A percentile compares a stretch with the other conserved stretches of the same genome.
Conservation (phyloP, 1,139 yeast species). For the Yamadazyma pseudoaaseri region DNA sequence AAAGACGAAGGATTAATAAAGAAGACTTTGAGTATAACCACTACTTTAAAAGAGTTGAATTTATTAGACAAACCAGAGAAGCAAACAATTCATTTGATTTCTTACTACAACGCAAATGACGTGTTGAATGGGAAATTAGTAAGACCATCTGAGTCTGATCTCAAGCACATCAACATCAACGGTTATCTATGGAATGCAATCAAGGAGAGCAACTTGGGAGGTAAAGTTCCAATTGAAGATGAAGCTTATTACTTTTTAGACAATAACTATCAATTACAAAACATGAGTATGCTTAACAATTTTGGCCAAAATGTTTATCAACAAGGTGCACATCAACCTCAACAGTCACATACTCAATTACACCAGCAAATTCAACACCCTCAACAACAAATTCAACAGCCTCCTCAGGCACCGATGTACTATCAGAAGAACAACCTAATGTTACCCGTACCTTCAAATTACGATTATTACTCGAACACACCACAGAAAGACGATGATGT, state of each 20-base stretch:
- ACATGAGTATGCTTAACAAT: slow-evolving; percentile 27
- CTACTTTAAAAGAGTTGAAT: slow-evolving; percentile 35
- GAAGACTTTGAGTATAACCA: slow-evolving; percentile 69
- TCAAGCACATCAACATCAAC: slow-evolving; percentile 54
- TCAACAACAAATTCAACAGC: slow-evolving; percentile 3
- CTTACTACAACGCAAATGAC: slow-evolving; percentile 76
- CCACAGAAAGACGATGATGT: slow-evolving; percentile 17
- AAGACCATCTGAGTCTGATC: slow-evolving; percentile 58
- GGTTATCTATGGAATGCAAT: slow-evolving; percentile 60
- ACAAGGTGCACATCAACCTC: slow-evolving; percentile 5
- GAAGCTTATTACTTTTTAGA: slow-evolving; percentile 54
- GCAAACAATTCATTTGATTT: slow-evolving; percentile 69
- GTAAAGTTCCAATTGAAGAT: slow-evolving; percentile 50
- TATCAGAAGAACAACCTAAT: slow-evolving; percentile 15
- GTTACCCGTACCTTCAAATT: slow-evolving; percentile 17
- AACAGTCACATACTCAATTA: slow-evolving; percentile 5
- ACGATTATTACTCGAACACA: slow-evolving; percentile 14
- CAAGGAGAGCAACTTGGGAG: slow-evolving; percentile 61
- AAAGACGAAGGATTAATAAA: slow-evolving; percentile 78
- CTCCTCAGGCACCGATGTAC: slow-evolving; percentile 9
- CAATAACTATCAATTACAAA: slow-evolving; percentile 44
- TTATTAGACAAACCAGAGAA: slow-evolving; percentile 24
- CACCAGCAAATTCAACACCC: slow-evolving; percentile 1
- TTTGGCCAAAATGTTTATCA: slow-evolving; percentile 1
- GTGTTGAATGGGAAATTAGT: slow-evolving; percentile 56